A percentile compares a stretch with the other conserved stretches of the same genome.
Evolutionary conservation across 2,329 filamentous ascomycete species (phyloP).

Genomic region (Emericellopsis atlantica): DNA sequence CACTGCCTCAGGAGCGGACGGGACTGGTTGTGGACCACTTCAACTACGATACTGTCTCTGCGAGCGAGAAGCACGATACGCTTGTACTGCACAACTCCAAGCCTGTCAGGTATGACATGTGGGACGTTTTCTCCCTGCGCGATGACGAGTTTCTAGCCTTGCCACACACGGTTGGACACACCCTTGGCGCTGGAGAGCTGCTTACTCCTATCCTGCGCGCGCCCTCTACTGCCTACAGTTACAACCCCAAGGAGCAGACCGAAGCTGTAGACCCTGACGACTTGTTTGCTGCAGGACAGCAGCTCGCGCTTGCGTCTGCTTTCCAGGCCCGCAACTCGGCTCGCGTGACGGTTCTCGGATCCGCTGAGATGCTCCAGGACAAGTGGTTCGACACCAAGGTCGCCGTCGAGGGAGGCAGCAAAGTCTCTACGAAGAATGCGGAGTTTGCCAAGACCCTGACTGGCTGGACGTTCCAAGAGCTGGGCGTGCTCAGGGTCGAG

Average conservation of each 20-base stretch:
- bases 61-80: conserved; percentile 77
- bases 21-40: conserved; percentile 90
- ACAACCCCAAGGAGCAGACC: conserved; percentile 80
- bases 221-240: conserved; percentile 77
- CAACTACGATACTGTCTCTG: conserved; percentile 70
- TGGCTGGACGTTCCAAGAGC: conserved; percentile 96
- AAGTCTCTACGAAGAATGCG: conserved; percentile 59
- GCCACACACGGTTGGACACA: conserved; percentile 68
- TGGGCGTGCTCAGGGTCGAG: conserved; percentile 77
- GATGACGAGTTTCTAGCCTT: conserved; percentile 57
- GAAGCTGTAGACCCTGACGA: conserved; percentile 57
- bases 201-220: conserved; percentile 74
- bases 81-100: conserved; percentile 62
- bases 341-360: conserved; percentile 73
- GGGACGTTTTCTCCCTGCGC: conserved; percentile 57
- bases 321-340: conserved; percentile 91
- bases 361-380: conserved; percentile 77
- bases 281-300: conserved; percentile 69
- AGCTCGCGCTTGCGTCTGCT: conserved; percentile 73
- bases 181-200: conserved; percentile 65
- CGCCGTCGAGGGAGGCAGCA: conserved; percentile 39
- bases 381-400: conserved; percentile 80
- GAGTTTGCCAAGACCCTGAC: conserved; percentile 76
- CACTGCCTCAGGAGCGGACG: conserved; percentile 74
- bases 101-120: conserved; percentile 53